A percentile compares a stretch with the other conserved stretches of the same genome.
Conservation (phyloP, 768 basidiomycete genomes). For the Steccherinum ochraceum region DNA sequence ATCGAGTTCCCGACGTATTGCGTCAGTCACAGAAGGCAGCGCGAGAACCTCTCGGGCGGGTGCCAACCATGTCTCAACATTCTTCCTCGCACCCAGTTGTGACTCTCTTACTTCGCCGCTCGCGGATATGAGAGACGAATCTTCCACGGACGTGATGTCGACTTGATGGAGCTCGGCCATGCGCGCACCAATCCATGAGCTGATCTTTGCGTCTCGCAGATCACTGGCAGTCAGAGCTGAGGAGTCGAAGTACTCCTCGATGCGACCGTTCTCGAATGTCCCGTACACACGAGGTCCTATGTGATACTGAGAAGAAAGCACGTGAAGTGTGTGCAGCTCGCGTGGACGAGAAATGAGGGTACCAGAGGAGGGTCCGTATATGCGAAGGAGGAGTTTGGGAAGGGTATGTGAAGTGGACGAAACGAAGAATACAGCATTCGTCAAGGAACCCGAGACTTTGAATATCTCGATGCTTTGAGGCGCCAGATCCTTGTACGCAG, state of each 20-base stretch:
- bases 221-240: slow-evolving; percentile 72
- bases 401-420: slow-evolving; percentile 41
- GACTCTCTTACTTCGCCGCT: slow-evolving; percentile 39
- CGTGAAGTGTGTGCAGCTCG: slow-evolving; percentile 84
- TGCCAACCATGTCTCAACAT: slow-evolving; percentile 65
- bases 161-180: slow-evolving; percentile 97
- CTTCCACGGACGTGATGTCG: slow-evolving; percentile 65
- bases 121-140: slow-evolving; percentile 28
- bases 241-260: slow-evolving; percentile 95
- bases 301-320: slow-evolving; percentile 80
- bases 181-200: slow-evolving; percentile 83
- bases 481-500: slow-evolving; percentile 31
- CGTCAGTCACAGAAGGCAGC: slow-evolving; percentile 43
- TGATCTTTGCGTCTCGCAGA: slow-evolving; percentile 68
- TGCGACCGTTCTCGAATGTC: slow-evolving; percentile 90
- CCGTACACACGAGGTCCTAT: slow-evolving; percentile 92
- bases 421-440: slow-evolving; percentile 96
- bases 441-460: slow-evolving; percentile 88
- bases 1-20: slow-evolving; percentile 49
- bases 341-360: slow-evolving; percentile 81
- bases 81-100: slow-evolving; percentile 57
- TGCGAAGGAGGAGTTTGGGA: slow-evolving; percentile 76
- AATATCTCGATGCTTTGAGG: slow-evolving; percentile 51
- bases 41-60: slow-evolving; percentile 70
- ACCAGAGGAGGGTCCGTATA: slow-evolving; percentile 87